Conservation (phyloP, 2,329 filamentous ascomycete genomes). For the Talaromyces pinophilus region DNA sequence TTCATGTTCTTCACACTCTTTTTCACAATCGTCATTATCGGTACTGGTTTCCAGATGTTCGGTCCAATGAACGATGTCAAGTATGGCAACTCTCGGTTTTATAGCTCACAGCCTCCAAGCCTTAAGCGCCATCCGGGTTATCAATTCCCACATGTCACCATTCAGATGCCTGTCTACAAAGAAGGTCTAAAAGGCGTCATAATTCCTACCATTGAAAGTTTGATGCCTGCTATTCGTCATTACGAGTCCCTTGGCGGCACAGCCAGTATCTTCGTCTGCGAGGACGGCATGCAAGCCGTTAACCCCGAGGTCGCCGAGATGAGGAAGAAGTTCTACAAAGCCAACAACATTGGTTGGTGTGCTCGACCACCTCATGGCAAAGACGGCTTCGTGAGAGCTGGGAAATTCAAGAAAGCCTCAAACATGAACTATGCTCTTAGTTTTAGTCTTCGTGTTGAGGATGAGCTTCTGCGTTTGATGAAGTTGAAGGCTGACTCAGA, state of each 20-base stretch:
- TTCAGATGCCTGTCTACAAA: constrained; percentile 87
- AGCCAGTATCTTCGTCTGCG: constrained; percentile 43
- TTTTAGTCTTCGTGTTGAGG: constrained; percentile 63
- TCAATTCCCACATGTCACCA: constrained; percentile 56
- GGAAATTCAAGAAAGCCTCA: constrained; percentile 72
- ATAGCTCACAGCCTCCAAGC: constrained; percentile 21
- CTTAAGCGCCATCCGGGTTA: constrained; percentile 20
- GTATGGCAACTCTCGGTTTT: constrained; percentile 20
- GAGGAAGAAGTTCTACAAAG: constrained; percentile 53
- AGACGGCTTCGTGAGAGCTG: constrained; percentile 54
- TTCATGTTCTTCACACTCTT: constrained; percentile 23
- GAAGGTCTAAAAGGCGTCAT: constrained; percentile 75
- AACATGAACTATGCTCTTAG: constrained; percentile 74
- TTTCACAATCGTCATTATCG: constrained; percentile 22
- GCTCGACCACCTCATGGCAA: constrained; percentile 49
- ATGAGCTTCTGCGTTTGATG: constrained; percentile 51
- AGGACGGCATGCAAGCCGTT: constrained; percentile 44
- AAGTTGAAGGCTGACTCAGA: constrained; percentile 27
- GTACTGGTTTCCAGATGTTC: constrained; percentile 20
- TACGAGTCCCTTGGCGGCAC: constrained; percentile 56
- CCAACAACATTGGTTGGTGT: constrained; percentile 55
- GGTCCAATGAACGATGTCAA: constrained; percentile 23
- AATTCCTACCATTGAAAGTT: constrained; percentile 56
- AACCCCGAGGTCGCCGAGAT: constrained; percentile 46
- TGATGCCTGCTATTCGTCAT: constrained; percentile 60